phyloP scores from a whole-genome alignment of 225 moss, liverwort and hornwort genomes.

The Marchantia polymorpha region DNA sequence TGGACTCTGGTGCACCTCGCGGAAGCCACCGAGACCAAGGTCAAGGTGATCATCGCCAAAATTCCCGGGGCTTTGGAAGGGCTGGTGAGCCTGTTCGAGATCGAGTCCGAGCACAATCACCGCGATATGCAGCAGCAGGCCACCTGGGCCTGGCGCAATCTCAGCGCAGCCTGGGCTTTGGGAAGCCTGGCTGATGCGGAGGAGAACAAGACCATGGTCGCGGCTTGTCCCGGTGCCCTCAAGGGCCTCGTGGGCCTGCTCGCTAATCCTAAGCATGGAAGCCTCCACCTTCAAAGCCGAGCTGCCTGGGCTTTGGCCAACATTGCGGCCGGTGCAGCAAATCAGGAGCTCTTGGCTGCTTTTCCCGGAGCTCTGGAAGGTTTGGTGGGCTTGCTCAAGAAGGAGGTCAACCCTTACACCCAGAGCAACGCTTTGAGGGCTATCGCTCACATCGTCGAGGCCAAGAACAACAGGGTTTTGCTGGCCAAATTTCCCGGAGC shows the following conservation, averaged over 20 bases:
- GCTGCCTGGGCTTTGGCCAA: slow-evolving; percentile 45
- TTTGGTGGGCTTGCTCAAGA: slow-evolving; percentile 28
- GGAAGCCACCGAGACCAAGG: slow-evolving; percentile 32
- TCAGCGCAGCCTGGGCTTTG: slow-evolving; percentile 44
- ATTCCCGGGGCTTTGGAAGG: slow-evolving; percentile 50
- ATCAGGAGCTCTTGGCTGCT: slow-evolving; percentile 34
- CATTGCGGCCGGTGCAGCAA: slow-evolving; percentile 29
- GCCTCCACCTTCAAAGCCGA: slow-evolving; percentile 38
- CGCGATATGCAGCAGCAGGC: slow-evolving; percentile 40
- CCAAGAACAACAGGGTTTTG: slow-evolving; percentile 36
- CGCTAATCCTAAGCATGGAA: slow-evolving; percentile 19
- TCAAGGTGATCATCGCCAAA: slow-evolving; percentile 28
- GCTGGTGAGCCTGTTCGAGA: slow-evolving; percentile 40
- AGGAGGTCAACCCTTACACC: slow-evolving; percentile 31
- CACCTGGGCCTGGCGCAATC: slow-evolving; percentile 45
- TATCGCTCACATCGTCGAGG: slow-evolving; percentile 42
- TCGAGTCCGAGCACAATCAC: slow-evolving; percentile 23
- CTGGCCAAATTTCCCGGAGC: slow-evolving; percentile 39
- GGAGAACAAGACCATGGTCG: slow-evolving; percentile 34
- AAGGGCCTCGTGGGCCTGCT: slow-evolving; percentile 38
- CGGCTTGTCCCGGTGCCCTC: slow-evolving; percentile 39
- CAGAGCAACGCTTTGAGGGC: slow-evolving; percentile 43
- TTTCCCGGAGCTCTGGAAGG: slow-evolving; percentile 43
- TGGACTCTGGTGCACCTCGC: slow-evolving; percentile 49
- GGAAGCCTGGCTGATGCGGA: slow-evolving; percentile 44